Evolutionary conservation across 495 filamentous ascomycete species (phyloP).

Genomic region (Annulohypoxylon nitens): DNA sequence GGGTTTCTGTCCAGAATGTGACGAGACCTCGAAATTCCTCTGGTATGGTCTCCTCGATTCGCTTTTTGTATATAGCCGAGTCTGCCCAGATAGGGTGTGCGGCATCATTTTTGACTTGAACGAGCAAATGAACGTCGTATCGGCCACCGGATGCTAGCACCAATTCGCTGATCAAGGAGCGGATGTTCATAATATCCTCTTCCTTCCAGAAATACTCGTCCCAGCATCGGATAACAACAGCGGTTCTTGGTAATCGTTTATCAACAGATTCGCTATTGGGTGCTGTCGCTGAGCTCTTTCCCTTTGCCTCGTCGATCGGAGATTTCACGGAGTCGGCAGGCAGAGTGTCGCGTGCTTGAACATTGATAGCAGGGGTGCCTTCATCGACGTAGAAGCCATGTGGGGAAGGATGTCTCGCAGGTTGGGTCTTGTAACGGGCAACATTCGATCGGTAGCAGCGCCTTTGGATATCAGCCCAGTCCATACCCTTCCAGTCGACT

Average conservation of each 20-base stretch:
- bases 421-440: constrained; percentile 71
- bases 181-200: constrained; percentile 77
- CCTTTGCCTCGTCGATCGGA: constrained; percentile 9
- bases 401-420: constrained; percentile 54
- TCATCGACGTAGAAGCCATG: constrained; percentile 61
- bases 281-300: constrained; percentile 25
- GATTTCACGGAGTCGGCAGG: constrained; percentile 20
- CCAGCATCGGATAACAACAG: constrained; percentile 81
- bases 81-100: constrained; percentile 74
- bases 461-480: constrained; percentile 81
- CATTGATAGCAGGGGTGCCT: constrained; percentile 12
- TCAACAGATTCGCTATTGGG: constrained; percentile 62
- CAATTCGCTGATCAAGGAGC: constrained; percentile 81
- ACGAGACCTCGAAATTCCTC: constrained; percentile 89
- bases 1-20: constrained; percentile 90
- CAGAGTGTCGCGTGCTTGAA: constrained; percentile 39
- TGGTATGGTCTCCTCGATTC: constrained; percentile 78
- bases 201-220: constrained; percentile 75
- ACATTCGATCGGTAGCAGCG: constrained; percentile 77
- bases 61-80: constrained; percentile 65
- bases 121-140: constrained; percentile 83
- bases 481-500: constrained; percentile 78
- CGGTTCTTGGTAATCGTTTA: constrained; percentile 72
- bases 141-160: constrained; percentile 81
- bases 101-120: constrained; percentile 78